Conservation (phyloP, 768 basidiomycete species). For the Termitomyces sp. region DNA sequence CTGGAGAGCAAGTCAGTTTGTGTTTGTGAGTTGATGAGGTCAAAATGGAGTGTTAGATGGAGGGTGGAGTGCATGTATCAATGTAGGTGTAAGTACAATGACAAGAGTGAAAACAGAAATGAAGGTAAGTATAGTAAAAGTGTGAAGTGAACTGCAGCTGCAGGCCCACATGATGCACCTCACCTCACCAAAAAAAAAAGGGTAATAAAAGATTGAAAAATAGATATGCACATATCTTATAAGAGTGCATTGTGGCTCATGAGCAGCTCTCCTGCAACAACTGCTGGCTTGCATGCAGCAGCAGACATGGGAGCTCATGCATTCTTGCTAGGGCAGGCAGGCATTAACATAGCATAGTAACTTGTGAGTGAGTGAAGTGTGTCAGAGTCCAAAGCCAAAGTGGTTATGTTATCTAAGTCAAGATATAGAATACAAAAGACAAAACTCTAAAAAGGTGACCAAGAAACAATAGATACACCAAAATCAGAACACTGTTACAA, state of each 20-base stretch:
- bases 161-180: not conserved
- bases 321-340: slow-evolving; percentile 4
- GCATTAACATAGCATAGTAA: too few species aligned
- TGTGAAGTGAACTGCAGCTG: not conserved
- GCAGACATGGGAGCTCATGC: not conserved
- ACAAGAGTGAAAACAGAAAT: too few species aligned
- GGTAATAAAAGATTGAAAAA: not conserved
- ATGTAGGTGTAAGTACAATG: too few species aligned
- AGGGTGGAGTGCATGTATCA: not conserved
- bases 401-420: too few species aligned
- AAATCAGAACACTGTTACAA: not conserved
- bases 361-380: too few species aligned
- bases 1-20: not conserved
- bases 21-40: too few species aligned
- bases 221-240: not conserved
- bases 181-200: not conserved
- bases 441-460: too few species aligned
- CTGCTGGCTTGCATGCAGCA: not conserved
- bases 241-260: not conserved
- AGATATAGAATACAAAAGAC: too few species aligned
- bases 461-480: not conserved
- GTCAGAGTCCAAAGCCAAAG: too few species aligned
- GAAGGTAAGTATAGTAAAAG: not conserved
- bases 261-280: not conserved
- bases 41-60: not conserved